Percentiles rank a stretch among this genome's conserved stretches.
These are phyloP conservation scores for Dunaliella primolecta DNA, from an alignment of 139 green algal genomes.

Conservation along the genomic window DNA sequence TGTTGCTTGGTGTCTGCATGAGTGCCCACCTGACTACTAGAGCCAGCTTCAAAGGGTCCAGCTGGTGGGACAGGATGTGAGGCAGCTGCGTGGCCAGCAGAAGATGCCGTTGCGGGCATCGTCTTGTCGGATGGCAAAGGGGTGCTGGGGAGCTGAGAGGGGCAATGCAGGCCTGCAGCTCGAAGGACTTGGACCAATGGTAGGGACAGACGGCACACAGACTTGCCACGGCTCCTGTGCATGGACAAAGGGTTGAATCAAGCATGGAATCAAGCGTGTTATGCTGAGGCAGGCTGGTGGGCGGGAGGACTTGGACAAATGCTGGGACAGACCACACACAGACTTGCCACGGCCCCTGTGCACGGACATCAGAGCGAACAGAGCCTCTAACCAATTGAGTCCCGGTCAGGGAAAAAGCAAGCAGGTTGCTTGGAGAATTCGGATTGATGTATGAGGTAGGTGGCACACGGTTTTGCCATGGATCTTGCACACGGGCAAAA, in stretches of 20 bases:
- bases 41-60: no score
- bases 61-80: no score
- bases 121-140: no score
- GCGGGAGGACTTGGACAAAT: constrained; percentile 20
- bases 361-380: neutral
- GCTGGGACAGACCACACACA: constrained; percentile 26
- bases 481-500: no score
- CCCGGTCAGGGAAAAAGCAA: no score
- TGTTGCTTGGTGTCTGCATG: no score
- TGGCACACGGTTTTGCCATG: constrained; percentile 30
- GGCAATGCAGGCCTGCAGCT: constrained; percentile 14
- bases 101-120: no score
- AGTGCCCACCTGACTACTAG: no score
- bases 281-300: constrained; percentile 9
- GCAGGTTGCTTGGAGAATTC: constrained; percentile 17
- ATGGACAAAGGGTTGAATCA: neutral
- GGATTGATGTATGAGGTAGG: constrained; percentile 13
- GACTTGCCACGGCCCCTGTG: constrained; percentile 30
- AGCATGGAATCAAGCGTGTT: neutral
- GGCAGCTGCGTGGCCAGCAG: no score
- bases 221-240: constrained; percentile 30
- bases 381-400: neutral
- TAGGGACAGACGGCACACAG: constrained; percentile 27
- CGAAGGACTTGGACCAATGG: constrained; percentile 26
- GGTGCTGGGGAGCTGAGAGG: no score